Evolutionary conservation across 441 rosid species (phyloP), one percentile per base, ranked within the genome.

Genomic region (Gossypium trilobum): DNA sequence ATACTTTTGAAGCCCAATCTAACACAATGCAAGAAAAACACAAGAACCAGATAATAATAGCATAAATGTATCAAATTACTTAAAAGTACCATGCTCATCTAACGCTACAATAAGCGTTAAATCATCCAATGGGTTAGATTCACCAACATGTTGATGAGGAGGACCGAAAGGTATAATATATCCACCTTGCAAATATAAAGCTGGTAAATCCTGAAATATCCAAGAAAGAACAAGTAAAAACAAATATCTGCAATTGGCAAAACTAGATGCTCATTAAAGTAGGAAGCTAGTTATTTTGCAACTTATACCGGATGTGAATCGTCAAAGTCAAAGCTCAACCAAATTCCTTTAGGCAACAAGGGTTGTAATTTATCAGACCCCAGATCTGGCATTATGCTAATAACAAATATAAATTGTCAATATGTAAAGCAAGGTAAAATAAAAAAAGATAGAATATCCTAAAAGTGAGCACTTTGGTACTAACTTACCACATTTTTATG

Each of bases 161-260:
- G 86, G 92, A 77, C 89, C 92, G 62, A 81, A 50, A 42, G 95
- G 83, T 81, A 95, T 79, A 75, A 95, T 89, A 73, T 90, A 87
- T 81, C 99, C 99, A 25, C 98, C 98, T 91, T 82, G 91, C 84
- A 92, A 87, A 82, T 84, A 91, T 78, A 95, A 82, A 10, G 84
- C 77, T 36, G 98, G 99, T 70, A 95, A 86, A 84, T 95, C 98
- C 98, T 95, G 85, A 69, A 27, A 78, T 50, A 69, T 68, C 75
- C 42, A 22, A 68, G 29, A 60, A 36, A 27, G 14, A 65, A 27
- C 1, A 73, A 54, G 17, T 5, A 27, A 77, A 42, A 73, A 20
- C 65, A 63, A 61, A 65, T 14, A 57, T 22, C 44, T 62, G 58
- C 13, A 72, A 65, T 9, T 8, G 0, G 9, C 20, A 74, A 11